phyloP scores from a whole-genome alignment of 2,329 filamentous ascomycete species.

The Furcasterigmium sp. region DNA sequence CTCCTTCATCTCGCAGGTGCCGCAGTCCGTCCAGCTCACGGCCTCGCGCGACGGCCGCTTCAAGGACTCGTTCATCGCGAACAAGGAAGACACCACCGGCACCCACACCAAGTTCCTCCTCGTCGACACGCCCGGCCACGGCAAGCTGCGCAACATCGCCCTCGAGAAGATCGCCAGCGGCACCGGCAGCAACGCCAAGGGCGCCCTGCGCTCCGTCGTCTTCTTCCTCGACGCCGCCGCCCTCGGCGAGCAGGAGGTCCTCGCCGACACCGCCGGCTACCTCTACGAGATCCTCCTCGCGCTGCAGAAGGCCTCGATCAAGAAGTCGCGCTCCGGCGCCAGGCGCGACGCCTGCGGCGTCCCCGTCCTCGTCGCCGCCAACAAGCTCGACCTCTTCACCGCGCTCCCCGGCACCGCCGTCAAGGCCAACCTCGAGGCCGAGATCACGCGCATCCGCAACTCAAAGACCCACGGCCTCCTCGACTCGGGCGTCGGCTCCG shows the following conservation, averaged over 20 bases:
- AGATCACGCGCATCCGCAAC: slow-evolving; percentile 72
- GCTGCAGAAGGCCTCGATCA: slow-evolving; percentile 64
- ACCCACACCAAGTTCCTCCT: slow-evolving; percentile 67
- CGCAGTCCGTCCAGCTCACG: slow-evolving; percentile 49
- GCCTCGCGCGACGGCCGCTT: slow-evolving; percentile 40
- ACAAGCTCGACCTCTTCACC: slow-evolving; percentile 95
- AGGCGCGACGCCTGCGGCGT: slow-evolving; percentile 54
- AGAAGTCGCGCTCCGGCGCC: slow-evolving; percentile 26
- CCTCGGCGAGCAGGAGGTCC: slow-evolving; percentile 50
- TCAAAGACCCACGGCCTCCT: slow-evolving; percentile 76
- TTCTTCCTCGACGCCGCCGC: slow-evolving; percentile 85
- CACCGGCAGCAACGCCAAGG: slow-evolving; percentile 34
- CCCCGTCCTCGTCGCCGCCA: slow-evolving; percentile 80
- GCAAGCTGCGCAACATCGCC: slow-evolving; percentile 68
- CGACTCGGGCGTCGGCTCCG: slow-evolving; percentile 70
- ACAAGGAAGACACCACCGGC: slow-evolving; percentile 28
- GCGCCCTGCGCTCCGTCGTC: slow-evolving; percentile 65
- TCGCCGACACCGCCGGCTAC: slow-evolving; percentile 74
- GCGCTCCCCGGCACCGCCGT: slow-evolving; percentile 77
- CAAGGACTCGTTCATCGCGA: slow-evolving; percentile 39
- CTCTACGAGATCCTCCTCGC: slow-evolving; percentile 83
- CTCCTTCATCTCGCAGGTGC: slow-evolving; percentile 3
- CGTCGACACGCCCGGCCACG: slow-evolving; percentile 89
- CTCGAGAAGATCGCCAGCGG: slow-evolving; percentile 36
- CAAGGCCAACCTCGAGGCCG: slow-evolving; percentile 68